These are phyloP conservation scores for Cyclospora cayetanensis DNA, from an alignment of 169 alveolate species.

Conservation along the genomic window DNA sequence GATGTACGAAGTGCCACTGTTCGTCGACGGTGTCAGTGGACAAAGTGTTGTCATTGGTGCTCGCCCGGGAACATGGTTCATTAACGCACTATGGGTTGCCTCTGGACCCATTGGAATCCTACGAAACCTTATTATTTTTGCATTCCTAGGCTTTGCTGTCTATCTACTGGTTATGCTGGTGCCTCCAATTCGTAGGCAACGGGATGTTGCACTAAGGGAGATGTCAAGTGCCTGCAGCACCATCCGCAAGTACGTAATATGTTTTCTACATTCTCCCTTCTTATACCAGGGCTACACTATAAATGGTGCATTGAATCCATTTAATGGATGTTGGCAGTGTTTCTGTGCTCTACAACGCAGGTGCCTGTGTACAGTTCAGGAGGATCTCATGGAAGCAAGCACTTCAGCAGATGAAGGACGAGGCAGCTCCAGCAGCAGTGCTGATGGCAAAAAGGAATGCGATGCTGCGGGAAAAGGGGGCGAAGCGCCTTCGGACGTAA, in stretches of 20 bases:
- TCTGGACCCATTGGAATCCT: conserved; percentile 60
- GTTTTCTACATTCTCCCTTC: not conserved
- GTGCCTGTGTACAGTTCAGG: not conserved
- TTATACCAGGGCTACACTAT: not conserved
- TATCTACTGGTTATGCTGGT: conserved; percentile 54
- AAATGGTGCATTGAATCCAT: not conserved
- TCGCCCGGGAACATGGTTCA: conserved; percentile 54
- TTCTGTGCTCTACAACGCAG: not conserved
- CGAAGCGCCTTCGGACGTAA: not conserved
- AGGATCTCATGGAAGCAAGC: not conserved
- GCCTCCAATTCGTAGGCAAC: conserved; percentile 61
- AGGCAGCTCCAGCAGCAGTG: not conserved
- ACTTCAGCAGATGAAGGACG: not conserved
- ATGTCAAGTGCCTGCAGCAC: conserved; percentile 54
- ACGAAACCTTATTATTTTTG: conserved; percentile 56
- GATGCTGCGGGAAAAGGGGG: not conserved
- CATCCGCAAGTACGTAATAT: conserved; percentile 44
- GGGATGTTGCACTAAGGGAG: conserved; percentile 60
- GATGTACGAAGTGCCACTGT: conserved; percentile 56
- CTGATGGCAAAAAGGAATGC: not conserved
- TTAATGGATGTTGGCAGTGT: too few species aligned
- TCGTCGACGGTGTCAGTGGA: conserved; percentile 50
- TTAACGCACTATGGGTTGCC: conserved; percentile 56
- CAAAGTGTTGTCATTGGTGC: not conserved
- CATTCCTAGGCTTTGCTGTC: conserved; percentile 47